phyloP scores from a whole-genome alignment of 257 asterid species.

The Lavandula angustifolia region DNA sequence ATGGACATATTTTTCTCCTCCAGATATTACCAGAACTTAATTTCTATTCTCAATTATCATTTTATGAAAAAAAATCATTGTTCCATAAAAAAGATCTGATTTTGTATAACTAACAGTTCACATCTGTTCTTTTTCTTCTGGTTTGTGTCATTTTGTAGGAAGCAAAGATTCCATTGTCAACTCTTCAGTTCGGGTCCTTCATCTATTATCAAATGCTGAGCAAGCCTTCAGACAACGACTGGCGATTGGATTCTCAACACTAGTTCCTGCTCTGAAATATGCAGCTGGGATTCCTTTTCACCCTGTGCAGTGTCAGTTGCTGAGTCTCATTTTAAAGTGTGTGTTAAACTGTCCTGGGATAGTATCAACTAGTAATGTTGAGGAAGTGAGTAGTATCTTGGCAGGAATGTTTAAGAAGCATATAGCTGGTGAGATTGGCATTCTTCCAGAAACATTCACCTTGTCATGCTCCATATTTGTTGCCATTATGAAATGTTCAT shows the following conservation, averaged over 20 bases:
- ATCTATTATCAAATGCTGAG: constrained; percentile 69
- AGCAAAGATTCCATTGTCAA: constrained; percentile 70
- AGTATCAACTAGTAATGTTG: constrained; percentile 58
- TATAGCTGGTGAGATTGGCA: constrained; percentile 60
- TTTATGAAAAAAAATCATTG: constrained; percentile 11
- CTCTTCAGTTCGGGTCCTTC: constrained; percentile 84
- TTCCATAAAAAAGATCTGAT: neutral
- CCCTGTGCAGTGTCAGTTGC: constrained; percentile 60
- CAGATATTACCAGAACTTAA: neutral
- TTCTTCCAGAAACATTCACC: constrained; percentile 80
- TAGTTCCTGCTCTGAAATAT: constrained; percentile 68
- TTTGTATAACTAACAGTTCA: constrained; percentile 21
- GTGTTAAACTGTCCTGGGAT: constrained; percentile 71
- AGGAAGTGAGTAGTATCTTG: constrained; percentile 62
- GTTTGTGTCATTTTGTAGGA: constrained; percentile 47
- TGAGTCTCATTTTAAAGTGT: constrained; percentile 71
- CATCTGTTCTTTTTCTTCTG: constrained; percentile 29
- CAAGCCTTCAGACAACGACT: constrained; percentile 71
- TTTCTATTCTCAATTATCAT: neutral
- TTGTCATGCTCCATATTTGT: constrained; percentile 73
- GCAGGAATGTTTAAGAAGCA: constrained; percentile 69
- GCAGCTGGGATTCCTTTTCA: constrained; percentile 87
- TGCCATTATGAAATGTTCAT: constrained; percentile 69
- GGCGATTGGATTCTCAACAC: constrained; percentile 80
- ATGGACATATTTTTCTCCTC: neutral